Base-by-base conservation (phyloP, 139 green algal species). In the Chlamydomonas eustigma region DNA sequence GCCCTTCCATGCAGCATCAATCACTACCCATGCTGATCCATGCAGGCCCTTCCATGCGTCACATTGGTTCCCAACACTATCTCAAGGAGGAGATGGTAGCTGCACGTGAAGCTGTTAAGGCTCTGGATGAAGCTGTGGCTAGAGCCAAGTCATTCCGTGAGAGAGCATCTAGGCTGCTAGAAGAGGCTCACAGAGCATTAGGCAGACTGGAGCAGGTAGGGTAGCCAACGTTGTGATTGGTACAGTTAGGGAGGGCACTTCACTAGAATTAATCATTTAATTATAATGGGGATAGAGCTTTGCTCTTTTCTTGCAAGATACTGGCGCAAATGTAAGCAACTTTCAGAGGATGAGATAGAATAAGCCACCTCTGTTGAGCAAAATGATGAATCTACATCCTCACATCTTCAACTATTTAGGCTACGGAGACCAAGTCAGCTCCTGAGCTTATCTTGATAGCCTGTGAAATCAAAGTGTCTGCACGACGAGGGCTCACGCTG, bases 161-260 rank as follows among this genome's bases (percentile, higher is more conserved):
- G 31, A 78, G 77, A 50, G 39, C 51, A 58, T 58, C 71, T 33
- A 78, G 80, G 50, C 39, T 86, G 75, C 30, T 83, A 33, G 78
- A 85, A 52, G 80, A 86, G 70, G 84, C 84, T 25, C 78, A 85
- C 51, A 66, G 79, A 64, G 84, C 84, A 1, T 51, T 88, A 38
- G 75, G 78, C 12, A 28, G 84, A 1, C 50, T 88, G 58, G 78
- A 88, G 76, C 76, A 83, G 81, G 81, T 86, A 44, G n/a, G n/a
- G n/a, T n/a, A n/a, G n/a, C n/a, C n/a, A n/a, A n/a, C n/a, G n/a
- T n/a, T n/a, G n/a, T n/a, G n/a, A n/a, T n/a, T n/a, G n/a, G n/a
- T n/a, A n/a, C n/a, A n/a, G n/a, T n/a, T n/a, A n/a, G n/a, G n/a
- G n/a, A n/a, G n/a, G n/a, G n/a, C n/a, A n/a, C n/a, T n/a, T n/a